Percentiles rank a stretch among this genome's conserved stretches.
Evolutionary conservation across 495 filamentous ascomycete genomes (phyloP).

Genomic region (Ramalina intermedia): DNA sequence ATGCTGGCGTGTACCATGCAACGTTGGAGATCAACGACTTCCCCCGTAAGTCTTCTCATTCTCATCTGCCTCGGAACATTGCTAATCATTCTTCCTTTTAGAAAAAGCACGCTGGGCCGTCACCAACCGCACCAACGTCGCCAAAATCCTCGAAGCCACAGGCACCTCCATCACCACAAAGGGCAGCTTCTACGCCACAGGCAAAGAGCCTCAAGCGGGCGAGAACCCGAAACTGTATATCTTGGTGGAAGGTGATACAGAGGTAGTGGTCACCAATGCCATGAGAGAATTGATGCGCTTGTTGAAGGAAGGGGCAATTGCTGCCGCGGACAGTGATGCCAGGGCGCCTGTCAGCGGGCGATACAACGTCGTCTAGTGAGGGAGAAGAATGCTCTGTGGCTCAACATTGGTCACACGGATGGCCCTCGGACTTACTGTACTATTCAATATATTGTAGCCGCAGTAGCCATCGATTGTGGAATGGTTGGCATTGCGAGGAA

Average conservation of each 20-base stretch:
- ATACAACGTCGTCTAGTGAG: conserved; percentile 67
- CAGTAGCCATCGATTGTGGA: too few relatives aligned
- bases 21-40: conserved; percentile 99
- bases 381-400: too few relatives aligned
- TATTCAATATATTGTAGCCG: too few relatives aligned
- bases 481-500: too few relatives aligned
- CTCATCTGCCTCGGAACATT: too few relatives aligned
- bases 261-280: conserved; percentile 77
- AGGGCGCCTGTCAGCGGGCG: conserved; percentile 68
- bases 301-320: conserved; percentile 83
- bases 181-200: conserved; percentile 71
- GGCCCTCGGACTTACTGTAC: too few relatives aligned
- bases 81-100: conserved; percentile 14
- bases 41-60: conserved; percentile 45
- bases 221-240: conserved; percentile 89
- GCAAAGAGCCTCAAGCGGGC: conserved; percentile 60
- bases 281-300: conserved; percentile 82
- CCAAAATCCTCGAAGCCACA: conserved; percentile 90
- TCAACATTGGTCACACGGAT: too few relatives aligned
- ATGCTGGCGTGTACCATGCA: conserved; percentile 93
- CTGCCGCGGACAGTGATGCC: conserved; percentile 71
- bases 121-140: conserved; percentile 96
- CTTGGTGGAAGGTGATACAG: conserved; percentile 92
- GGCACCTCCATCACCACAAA: conserved; percentile 97
- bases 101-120: conserved; percentile 98